Evolutionary conservation across 805 yeast species (phyloP).

Genomic region (Sugiyamaella chiloensis): DNA sequence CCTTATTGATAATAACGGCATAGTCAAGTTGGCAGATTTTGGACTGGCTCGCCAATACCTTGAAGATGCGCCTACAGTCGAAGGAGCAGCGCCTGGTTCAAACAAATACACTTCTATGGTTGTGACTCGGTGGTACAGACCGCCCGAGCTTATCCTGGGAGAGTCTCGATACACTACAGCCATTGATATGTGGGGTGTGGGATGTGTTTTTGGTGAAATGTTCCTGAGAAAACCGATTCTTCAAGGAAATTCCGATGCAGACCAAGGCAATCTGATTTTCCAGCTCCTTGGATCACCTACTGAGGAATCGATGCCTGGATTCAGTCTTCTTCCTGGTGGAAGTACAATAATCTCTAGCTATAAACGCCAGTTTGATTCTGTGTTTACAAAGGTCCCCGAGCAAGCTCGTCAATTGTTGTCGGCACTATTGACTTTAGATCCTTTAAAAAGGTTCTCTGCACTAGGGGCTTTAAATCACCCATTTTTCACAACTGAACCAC

Average conservation of each 20-base stretch:
- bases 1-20: constrained; percentile 69
- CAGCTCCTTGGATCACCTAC: constrained; percentile 78
- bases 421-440: constrained; percentile 66
- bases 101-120: constrained; percentile 61
- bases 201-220: constrained; percentile 92
- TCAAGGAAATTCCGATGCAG: constrained; percentile 80
- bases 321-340: constrained; percentile 50
- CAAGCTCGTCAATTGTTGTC: constrained; percentile 43
- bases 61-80: constrained; percentile 55
- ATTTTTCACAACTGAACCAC: constrained; percentile 66
- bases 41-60: constrained; percentile 81
- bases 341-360: constrained; percentile 25
- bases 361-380: constrained; percentile 41
- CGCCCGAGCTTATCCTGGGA: constrained; percentile 89
- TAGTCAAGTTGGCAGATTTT: constrained; percentile 89
- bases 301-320: constrained; percentile 58
- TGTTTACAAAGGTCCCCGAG: constrained; percentile 29
- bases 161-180: constrained; percentile 87
- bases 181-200: constrained; percentile 96
- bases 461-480: constrained; percentile 66
- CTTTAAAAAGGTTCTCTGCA: constrained; percentile 72
- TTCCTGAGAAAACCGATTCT: constrained; percentile 78
- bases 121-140: constrained; percentile 96
- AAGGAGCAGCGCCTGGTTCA: constrained; percentile 43
- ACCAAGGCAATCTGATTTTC: constrained; percentile 82